Percentiles rank a stretch among this genome's conserved stretches.
Conservation (phyloP, 768 basidiomycete genomes). For the Xanthoconium purpureum region DNA sequence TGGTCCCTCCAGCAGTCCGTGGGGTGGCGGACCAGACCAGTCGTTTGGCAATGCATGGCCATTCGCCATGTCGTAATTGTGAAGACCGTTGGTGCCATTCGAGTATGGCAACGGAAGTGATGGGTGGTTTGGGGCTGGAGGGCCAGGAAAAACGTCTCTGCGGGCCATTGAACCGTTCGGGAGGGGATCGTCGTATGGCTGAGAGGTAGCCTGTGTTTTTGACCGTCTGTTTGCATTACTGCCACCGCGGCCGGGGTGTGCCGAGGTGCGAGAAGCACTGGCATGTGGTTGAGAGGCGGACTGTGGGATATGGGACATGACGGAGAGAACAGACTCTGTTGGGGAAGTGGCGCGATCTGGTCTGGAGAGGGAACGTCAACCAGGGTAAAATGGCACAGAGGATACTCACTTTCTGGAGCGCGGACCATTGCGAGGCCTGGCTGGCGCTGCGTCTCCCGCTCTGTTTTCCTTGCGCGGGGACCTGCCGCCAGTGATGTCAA, state of each 20-base stretch:
- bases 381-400: not conserved
- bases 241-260: slow-evolving; percentile 32
- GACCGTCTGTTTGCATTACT: slow-evolving; percentile 43
- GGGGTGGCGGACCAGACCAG: slow-evolving; percentile 49
- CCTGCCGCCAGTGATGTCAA: slow-evolving; percentile 45
- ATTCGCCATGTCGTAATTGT: slow-evolving; percentile 40
- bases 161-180: slow-evolving; percentile 37
- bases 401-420: slow-evolving; percentile 59
- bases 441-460: slow-evolving; percentile 38
- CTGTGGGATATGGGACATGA: slow-evolving; percentile 59
- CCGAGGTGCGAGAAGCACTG: slow-evolving; percentile 27
- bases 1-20: slow-evolving; percentile 66
- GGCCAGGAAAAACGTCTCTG: slow-evolving; percentile 45
- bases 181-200: slow-evolving; percentile 41
- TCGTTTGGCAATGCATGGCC: slow-evolving; percentile 38
- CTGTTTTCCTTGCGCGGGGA: slow-evolving; percentile 64
- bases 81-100: slow-evolving; percentile 37
- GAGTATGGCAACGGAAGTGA: slow-evolving; percentile 47
- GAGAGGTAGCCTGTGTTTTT: slow-evolving; percentile 34
- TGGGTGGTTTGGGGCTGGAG: slow-evolving; percentile 50
- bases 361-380: slow-evolving; percentile 34
- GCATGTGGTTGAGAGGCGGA: slow-evolving; percentile 31
- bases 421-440: slow-evolving; percentile 50
- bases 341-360: slow-evolving; percentile 66
- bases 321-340: slow-evolving; percentile 69